These are phyloP conservation scores for Phoenix roebelenii DNA, from an alignment of 176 grass and related monocot genomes.

Conservation along the genomic window DNA sequence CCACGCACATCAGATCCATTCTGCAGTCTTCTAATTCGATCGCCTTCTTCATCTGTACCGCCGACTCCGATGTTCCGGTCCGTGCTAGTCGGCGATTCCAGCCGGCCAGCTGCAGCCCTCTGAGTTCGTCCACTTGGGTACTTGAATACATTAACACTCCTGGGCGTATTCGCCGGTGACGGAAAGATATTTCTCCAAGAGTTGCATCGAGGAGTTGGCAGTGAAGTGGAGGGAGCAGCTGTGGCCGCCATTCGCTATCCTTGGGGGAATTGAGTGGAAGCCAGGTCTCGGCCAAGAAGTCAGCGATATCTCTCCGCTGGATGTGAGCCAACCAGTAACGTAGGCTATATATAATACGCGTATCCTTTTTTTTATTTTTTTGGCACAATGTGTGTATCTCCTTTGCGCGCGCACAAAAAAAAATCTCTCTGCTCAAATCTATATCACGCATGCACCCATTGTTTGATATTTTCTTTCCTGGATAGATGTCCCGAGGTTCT, in stretches of 20 bases:
- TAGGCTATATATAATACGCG: no score
- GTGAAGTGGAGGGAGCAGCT: conserved; percentile 15
- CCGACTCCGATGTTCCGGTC: background rate
- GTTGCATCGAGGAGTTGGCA: conserved; percentile 19
- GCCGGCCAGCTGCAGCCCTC: conserved; percentile 7
- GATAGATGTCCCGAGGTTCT: no score
- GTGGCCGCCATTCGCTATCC: conserved; percentile 14
- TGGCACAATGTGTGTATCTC: no score
- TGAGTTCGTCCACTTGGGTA: conserved; percentile 1
- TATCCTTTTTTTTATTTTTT: no score
- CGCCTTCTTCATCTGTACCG: conserved; percentile 26
- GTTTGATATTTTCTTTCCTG: no score
- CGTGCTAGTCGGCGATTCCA: conserved; percentile 1
- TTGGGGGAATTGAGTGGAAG: no score
- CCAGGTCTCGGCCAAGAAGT: no score
- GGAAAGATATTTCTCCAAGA: conserved; percentile 9
- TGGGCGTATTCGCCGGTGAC: conserved; percentile 10
- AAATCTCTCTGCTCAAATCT: no score
- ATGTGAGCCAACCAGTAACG: no score
- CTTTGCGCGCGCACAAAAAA: no score
- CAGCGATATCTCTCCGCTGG: no score
- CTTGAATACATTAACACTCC: background rate
- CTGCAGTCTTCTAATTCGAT: conserved; percentile 53
- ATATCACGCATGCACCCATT: no score
- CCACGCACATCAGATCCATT: conserved; percentile 76